A percentile compares a stretch with the other conserved stretches of the same genome.
These are phyloP conservation scores for Boletus eberwhitei DNA, from an alignment of 768 basidiomycete species.

Conservation along the genomic window DNA sequence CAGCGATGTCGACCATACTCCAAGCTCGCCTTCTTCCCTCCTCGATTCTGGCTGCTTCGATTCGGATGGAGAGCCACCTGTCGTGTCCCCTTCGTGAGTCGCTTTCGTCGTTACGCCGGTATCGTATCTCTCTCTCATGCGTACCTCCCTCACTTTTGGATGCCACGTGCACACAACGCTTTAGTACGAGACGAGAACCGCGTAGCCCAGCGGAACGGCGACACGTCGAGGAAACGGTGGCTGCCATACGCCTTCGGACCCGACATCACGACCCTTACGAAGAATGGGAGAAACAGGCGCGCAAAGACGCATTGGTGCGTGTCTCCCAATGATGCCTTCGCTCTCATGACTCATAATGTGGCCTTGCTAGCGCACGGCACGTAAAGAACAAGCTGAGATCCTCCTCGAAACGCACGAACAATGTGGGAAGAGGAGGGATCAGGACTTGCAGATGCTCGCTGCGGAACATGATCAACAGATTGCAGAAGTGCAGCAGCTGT, in stretches of 20 bases:
- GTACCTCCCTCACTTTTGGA: not conserved
- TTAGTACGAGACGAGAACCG: conserved; percentile 20
- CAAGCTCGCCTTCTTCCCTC: conserved; percentile 33
- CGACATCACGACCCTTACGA: conserved; percentile 46
- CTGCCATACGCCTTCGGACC: conserved; percentile 43
- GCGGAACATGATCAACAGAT: conserved; percentile 47
- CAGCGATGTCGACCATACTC: conserved; percentile 37
- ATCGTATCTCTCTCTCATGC: not conserved
- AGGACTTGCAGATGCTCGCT: conserved; percentile 32
- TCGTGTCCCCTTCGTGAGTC: conserved; percentile 34
- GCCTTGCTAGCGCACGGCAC: conserved; percentile 36
- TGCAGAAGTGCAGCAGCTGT: conserved; percentile 45
- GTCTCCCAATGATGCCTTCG: not conserved
- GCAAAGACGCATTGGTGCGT: conserved; percentile 45
- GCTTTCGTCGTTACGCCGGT: not conserved
- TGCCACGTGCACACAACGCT: not conserved
- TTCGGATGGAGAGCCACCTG: conserved; percentile 42
- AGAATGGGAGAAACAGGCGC: conserved; percentile 49
- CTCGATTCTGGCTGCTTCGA: conserved; percentile 40
- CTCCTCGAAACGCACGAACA: conserved; percentile 20
- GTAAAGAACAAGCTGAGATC: conserved; percentile 27
- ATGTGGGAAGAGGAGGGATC: conserved; percentile 3
- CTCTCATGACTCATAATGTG: not conserved
- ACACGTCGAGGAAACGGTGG: conserved; percentile 43
- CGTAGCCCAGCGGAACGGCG: conserved; percentile 32